phyloP scores from a whole-genome alignment of 179 eudicot species.

The Silene noctiflora region DNA sequence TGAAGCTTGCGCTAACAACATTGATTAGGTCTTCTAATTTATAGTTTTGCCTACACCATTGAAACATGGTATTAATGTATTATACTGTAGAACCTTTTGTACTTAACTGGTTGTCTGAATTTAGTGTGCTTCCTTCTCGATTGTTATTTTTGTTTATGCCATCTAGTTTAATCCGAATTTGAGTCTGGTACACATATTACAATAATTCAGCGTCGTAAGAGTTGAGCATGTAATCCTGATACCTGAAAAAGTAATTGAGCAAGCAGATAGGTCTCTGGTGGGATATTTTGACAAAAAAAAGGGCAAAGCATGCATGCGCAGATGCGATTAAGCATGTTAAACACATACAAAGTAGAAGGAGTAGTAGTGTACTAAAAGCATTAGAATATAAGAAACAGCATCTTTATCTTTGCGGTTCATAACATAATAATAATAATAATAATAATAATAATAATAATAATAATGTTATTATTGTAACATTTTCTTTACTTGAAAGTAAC shows the following conservation, averaged over 20 bases:
- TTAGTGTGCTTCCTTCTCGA: slow-evolving; percentile 17
- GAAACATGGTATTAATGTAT: slow-evolving; percentile 11
- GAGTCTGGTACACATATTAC: no score
- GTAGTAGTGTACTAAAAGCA: not conserved
- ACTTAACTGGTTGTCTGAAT: slow-evolving; percentile 10
- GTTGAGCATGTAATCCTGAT: not conserved
- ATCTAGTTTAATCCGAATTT: not conserved
- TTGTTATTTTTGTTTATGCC: not conserved
- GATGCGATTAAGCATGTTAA: not conserved
- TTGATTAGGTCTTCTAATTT: not conserved
- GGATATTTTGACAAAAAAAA: no score
- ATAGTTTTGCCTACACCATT: slow-evolving; percentile 9
- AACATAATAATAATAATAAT: not conserved
- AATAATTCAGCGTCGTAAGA: not conserved
- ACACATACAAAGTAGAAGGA: not conserved
- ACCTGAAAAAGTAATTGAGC: no score
- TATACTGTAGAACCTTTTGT: slow-evolving; percentile 1
- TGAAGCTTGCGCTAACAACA: slow-evolving; percentile 5
- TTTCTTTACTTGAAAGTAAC: slow-evolving; percentile 14
- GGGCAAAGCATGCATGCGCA: not conserved
- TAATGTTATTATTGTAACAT: not conserved
- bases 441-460: no score
- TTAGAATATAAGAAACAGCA: slow-evolving; percentile 11
- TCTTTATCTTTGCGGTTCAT: slow-evolving; percentile 11
- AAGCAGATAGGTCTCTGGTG: no score